These are phyloP conservation scores for Chaetomiaceae sp. DNA, from an alignment of 2,329 filamentous ascomycete species.

Conservation along the genomic window DNA sequence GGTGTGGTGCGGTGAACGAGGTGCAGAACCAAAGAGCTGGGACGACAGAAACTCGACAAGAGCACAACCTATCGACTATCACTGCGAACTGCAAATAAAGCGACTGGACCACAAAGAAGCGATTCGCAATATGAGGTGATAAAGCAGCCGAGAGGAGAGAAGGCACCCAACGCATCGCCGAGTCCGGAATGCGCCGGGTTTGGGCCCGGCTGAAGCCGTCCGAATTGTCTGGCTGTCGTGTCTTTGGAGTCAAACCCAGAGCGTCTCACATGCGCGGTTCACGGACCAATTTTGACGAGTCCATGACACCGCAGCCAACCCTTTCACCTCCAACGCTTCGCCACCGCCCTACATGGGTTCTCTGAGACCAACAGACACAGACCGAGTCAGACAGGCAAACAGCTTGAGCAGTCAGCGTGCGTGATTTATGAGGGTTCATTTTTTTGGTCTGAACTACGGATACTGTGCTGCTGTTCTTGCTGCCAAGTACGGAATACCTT, in stretches of 20 bases:
- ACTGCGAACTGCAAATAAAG: neutral
- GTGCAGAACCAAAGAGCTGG: neutral
- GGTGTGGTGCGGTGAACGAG: too few relatives aligned
- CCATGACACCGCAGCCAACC: too few relatives aligned
- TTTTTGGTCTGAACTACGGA: too few relatives aligned
- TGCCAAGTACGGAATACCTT: too few relatives aligned
- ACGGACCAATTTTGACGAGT: neutral
- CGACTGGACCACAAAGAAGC: neutral
- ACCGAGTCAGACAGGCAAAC: too few relatives aligned
- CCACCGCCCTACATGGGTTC: neutral
- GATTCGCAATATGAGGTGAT: too few relatives aligned
- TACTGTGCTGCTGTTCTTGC: too few relatives aligned
- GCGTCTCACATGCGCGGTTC: slow-evolving; percentile 1
- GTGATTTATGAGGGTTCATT: too few relatives aligned
- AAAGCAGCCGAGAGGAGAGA: neutral
- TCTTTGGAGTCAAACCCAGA: neutral
- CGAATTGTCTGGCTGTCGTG: neutral
- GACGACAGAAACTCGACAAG: too few relatives aligned
- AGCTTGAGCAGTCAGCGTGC: too few relatives aligned
- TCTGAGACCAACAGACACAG: too few relatives aligned
- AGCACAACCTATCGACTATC: too few relatives aligned
- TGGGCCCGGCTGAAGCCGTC: neutral
- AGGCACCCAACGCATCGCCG: neutral
- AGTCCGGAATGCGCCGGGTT: neutral
- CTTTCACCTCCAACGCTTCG: neutral